phyloP scores from a whole-genome alignment of 345 rosid species.

The Salix koriyanagi region DNA sequence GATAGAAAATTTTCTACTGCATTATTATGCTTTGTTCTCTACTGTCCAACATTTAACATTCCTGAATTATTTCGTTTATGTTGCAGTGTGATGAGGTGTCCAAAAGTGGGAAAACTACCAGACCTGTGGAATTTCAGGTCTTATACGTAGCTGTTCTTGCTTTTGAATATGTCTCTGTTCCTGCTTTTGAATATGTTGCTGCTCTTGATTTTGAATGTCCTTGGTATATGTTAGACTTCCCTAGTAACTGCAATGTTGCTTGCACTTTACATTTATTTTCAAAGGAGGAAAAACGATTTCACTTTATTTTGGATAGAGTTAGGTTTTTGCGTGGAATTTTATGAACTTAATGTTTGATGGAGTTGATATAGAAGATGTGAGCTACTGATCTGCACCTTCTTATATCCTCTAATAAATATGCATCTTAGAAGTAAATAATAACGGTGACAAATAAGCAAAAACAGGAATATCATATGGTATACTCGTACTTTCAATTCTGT shows the following conservation, averaged over 20 bases:
- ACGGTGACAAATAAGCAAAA: too few species aligned
- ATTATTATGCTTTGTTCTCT: not conserved
- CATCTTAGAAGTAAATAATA: too few species aligned
- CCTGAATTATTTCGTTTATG: not conserved
- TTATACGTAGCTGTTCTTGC: not conserved
- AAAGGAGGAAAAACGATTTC: too few species aligned
- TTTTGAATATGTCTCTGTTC: too few species aligned
- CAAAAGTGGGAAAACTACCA: slow-evolving; percentile 41
- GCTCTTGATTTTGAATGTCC: not conserved
- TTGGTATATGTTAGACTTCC: not conserved
- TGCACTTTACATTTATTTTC: not conserved
- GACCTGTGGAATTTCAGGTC: slow-evolving; percentile 64
- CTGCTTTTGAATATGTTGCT: too few species aligned
- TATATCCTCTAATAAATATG: too few species aligned
- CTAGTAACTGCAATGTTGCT: not conserved
- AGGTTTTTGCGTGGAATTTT: not conserved
- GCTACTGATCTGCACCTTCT: too few species aligned
- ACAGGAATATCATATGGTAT: too few species aligned
- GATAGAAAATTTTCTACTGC: not conserved
- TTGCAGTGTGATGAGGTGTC: slow-evolving; percentile 64
- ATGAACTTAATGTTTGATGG: not conserved
- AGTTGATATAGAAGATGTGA: too few species aligned
- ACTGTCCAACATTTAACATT: not conserved
- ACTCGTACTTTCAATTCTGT: too few species aligned
- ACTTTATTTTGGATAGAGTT: not conserved